Evolutionary conservation across 108 stramenopile genomes (phyloP).

Genomic region (Cyclotella distinguenda): DNA sequence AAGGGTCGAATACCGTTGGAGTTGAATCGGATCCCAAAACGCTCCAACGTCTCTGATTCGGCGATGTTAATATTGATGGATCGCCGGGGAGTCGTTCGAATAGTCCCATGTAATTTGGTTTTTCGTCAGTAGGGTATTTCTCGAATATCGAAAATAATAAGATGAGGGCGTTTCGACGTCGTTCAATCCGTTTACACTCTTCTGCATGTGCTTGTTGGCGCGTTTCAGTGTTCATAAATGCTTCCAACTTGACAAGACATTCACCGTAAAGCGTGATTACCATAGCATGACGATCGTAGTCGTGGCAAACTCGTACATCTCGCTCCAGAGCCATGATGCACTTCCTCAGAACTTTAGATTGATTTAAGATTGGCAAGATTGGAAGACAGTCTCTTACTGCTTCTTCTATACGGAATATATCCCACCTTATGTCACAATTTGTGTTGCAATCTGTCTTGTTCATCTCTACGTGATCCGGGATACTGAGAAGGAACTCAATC

Average conservation of each 20-base stretch:
- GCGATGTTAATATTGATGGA: slow-evolving; percentile 16
- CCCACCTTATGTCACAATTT: slow-evolving; percentile 35
- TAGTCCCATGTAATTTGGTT: slow-evolving; percentile 60
- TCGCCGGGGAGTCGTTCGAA: slow-evolving; percentile 63
- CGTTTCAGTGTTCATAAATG: slow-evolving; percentile 31
- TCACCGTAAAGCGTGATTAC: slow-evolving; percentile 60
- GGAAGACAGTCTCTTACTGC: slow-evolving; percentile 36
- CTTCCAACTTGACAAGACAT: slow-evolving; percentile 37
- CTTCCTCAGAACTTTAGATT: slow-evolving; percentile 45
- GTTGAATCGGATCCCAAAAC: slow-evolving; percentile 32
- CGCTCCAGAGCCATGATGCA: slow-evolving; percentile 49
- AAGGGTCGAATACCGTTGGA: slow-evolving; percentile 63
- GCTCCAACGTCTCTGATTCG: background rate
- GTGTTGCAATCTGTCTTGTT: background rate
- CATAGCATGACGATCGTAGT: slow-evolving; percentile 69
- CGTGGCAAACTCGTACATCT: slow-evolving; percentile 16
- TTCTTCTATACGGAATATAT: slow-evolving; percentile 39
- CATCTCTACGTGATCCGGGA: slow-evolving; percentile 8
- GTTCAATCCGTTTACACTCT: slow-evolving; percentile 62
- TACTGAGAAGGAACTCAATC: slow-evolving; percentile 41
- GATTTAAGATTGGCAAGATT: slow-evolving; percentile 33
- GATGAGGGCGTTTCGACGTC: slow-evolving; percentile 72
- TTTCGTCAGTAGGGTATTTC: slow-evolving; percentile 33
- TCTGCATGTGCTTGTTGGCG: slow-evolving; percentile 31
- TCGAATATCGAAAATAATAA: slow-evolving; percentile 73